phyloP scores from a whole-genome alignment of 2,329 filamentous ascomycete species.

The Furcasterigmium sp. region DNA sequence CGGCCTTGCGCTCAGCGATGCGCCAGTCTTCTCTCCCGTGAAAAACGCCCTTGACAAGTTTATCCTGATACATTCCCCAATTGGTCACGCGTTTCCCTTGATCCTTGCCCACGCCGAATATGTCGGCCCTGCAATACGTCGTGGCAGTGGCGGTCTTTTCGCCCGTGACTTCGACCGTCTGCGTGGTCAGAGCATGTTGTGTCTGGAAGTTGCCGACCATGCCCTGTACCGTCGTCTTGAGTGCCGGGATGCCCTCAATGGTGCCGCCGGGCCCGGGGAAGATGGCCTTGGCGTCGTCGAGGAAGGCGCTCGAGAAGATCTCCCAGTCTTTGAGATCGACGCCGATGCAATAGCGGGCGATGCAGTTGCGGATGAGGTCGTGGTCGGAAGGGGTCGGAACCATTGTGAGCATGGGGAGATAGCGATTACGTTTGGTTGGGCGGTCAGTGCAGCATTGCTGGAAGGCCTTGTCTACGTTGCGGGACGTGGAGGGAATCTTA shows the following conservation, averaged over 20 bases:
- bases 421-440: too few species aligned
- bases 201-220: neutral
- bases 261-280: neutral
- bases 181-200: neutral
- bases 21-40: neutral
- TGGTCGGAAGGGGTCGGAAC: neutral
- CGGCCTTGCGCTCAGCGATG: neutral
- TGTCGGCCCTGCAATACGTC: neutral
- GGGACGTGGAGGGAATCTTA: too few species aligned
- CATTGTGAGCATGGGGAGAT: neutral
- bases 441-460: too few species aligned
- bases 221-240: neutral
- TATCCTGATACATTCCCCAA: neutral
- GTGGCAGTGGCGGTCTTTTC: neutral
- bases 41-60: neutral
- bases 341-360: neutral
- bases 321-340: neutral
- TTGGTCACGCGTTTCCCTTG: neutral
- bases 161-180: neutral
- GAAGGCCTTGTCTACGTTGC: too few species aligned
- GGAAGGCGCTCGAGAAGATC: neutral
- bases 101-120: neutral
- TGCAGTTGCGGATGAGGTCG: neutral
- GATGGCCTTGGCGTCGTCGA: neutral
- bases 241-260: neutral